Base-by-base conservation (phyloP, 495 filamentous ascomycete genomes). In the Hypoxylon lienhwacheense region DNA sequence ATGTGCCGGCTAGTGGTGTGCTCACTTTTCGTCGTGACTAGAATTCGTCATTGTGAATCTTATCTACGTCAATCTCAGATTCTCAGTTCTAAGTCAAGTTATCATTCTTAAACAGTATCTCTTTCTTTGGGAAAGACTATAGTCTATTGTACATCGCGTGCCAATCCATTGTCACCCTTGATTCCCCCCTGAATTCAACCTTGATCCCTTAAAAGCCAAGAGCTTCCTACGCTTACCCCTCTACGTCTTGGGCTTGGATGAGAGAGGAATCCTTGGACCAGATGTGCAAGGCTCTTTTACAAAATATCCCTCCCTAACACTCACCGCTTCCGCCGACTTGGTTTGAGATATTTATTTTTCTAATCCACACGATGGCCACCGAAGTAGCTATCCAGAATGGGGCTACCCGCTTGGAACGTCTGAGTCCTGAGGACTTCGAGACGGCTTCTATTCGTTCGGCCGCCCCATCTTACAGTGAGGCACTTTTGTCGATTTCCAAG, bases 361-460 rank as follows among this genome's bases (percentile, higher is more conserved):
- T 25, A 28, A 20, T 36, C 15, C 12, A 51, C 12, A 54, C 57
- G 14, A 67, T 68, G 60, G 57, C 67, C 35, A 51, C 55, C 34
- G 67, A 71, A 47, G 55, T 55, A 10, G 59, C 53, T 17, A 57
- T 67, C 25, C 54, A 52, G 2, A 70, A 66, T 42, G 48, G 54
- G 15, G 55, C 59, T 0, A 40, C 66, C 21, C 59, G 52, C 14
- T 41, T 68, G 36, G 66, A 67, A 7, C 64, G 64, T 5, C 64
- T 77, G 14, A 59, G 63, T 17, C 47, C 70, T 0, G 74, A 75
- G 42, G 76, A 78, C 56, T 76, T 76, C 32, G 77, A 79, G 54
- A 78, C 77, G n/a, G 75, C 75, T 5, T 80, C 76, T 14, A 73
- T 78, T 40, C 70, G 70, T 32, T 78, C 76, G n/a, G 74, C 75